Evolutionary conservation across 176 grass and related monocot species (phyloP), one percentile per base, ranked within the genome.

Genomic region (Juncus inflexus): DNA sequence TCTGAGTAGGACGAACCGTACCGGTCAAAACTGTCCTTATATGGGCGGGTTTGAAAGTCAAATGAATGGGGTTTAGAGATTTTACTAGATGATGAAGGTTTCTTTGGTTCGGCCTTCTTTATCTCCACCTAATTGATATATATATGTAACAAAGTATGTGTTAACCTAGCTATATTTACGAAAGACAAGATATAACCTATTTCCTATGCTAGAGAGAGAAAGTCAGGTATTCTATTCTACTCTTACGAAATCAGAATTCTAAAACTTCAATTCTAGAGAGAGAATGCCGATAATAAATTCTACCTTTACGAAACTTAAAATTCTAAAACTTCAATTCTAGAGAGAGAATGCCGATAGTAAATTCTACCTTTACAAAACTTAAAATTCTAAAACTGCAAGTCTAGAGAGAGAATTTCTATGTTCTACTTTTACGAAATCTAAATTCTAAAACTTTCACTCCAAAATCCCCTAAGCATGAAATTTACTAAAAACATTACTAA

Each of bases 71-170:
- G 80, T 53, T 74, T 68, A 78, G 70, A 72, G 19, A 28, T 47
- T 9, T 9, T 58, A 71, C 52, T 89, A 83, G 81, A 28, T 28
- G 19, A 28, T 28, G 19, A 83, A 62, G 79, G 76, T 81, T 89
- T 95, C 90, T 89, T 95, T 83, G 90, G 90, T 77, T 95, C 90
- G 52, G 90, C 90, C 90, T 95, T 95, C 85, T 95, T 95, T 80
- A 95, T 89, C 83, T 95, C 90, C 82, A 95, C 90, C 90, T 95
- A 89, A 79, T 86, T 61, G 75, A 82, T 85, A 28, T 28, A 28
- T 80, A 75, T 72, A 86, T 67, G 9, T 37, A 71, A 71, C 9
- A 47, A 47, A 47, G 2, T 47, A 47, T 47, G 4, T 47, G 9
- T 47, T 71, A 71, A 57, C 67, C 57, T 71, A 71, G 67, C 54